Evolutionary conservation across 2,329 filamentous ascomycete species (phyloP).

Genomic region (Xylariaceae sp.): DNA sequence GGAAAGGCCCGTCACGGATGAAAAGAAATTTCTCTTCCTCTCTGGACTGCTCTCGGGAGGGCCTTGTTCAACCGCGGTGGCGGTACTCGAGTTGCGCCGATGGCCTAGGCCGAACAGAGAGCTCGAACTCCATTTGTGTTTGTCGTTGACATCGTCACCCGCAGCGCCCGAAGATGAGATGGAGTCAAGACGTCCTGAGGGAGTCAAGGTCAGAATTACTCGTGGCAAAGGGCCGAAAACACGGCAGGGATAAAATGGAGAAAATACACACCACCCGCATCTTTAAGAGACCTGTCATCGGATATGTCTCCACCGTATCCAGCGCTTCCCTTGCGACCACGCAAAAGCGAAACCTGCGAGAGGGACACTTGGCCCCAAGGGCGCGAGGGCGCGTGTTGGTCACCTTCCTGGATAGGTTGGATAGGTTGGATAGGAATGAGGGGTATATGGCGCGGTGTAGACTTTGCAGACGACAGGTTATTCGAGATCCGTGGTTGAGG

Average conservation of each 20-base stretch:
- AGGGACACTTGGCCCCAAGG: constrained; percentile 9
- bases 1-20: constrained; percentile 22
- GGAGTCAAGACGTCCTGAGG: constrained; percentile 34
- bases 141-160: constrained; percentile 36
- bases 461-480: constrained; percentile 42
- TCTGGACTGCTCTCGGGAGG: constrained; percentile 27
- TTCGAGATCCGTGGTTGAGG: constrained; percentile 18
- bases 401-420: constrained; percentile 19
- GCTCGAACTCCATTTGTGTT: constrained; percentile 33
- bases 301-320: constrained; percentile 33
- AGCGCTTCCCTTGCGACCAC: constrained; percentile 36
- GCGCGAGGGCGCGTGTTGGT: constrained; percentile 19
- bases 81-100: constrained; percentile 23
- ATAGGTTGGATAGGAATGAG: too few species aligned
- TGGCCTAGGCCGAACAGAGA: constrained; percentile 37
- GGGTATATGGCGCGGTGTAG: constrained; percentile 44
- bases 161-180: constrained; percentile 38
- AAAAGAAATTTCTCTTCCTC: constrained; percentile 38
- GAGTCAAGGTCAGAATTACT: constrained; percentile 1
- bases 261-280: constrained; percentile 41
- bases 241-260: constrained; percentile 28
- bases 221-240: too few species aligned
- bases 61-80: constrained; percentile 18
- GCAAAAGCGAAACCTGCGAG: constrained; percentile 30
- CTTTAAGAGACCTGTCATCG: constrained; percentile 43